Percentiles rank a stretch among this genome's conserved stretches.
Conservation (phyloP, 768 basidiomycete genomes). For the Postia placenta region DNA sequence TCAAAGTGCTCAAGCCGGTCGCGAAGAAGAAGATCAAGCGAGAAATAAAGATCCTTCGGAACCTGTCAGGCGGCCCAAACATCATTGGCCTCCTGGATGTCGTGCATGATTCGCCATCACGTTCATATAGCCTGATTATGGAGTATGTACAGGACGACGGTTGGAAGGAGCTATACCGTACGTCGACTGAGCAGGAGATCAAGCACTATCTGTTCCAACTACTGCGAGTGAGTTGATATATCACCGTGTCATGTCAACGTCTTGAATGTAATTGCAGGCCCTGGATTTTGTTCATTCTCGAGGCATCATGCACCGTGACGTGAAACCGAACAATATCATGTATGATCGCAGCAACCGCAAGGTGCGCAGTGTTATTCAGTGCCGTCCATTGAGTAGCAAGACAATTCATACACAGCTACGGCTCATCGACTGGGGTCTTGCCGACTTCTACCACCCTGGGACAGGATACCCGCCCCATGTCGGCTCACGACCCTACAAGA, state of each 20-base stretch:
- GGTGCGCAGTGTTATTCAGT: constrained; percentile 33
- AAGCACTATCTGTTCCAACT: constrained; percentile 95
- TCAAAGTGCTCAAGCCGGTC: constrained; percentile 97
- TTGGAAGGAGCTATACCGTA: constrained; percentile 91
- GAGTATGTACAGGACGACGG: constrained; percentile 97
- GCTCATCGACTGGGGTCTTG: constrained; percentile 97
- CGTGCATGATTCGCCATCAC: constrained; percentile 89
- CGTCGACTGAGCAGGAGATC: constrained; percentile 92
- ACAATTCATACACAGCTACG: constrained; percentile 56
- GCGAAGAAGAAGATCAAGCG: constrained; percentile 99
- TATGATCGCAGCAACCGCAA: constrained; percentile 95
- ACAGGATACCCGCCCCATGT: constrained; percentile 97
- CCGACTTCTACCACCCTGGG: constrained; percentile 97
- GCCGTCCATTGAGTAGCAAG: background rate
- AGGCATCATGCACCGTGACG: constrained; percentile 98
- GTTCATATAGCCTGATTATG: constrained; percentile 92
- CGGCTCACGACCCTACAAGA: constrained; percentile 96
- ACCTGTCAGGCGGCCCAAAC: constrained; percentile 93
- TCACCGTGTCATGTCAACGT: constrained; percentile 1
- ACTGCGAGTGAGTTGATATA: constrained; percentile 54
- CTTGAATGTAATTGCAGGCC: constrained; percentile 47
- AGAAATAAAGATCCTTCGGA: constrained; percentile 97
- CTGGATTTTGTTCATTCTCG: constrained; percentile 97
- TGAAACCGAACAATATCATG: constrained; percentile 99
- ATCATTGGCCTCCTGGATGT: constrained; percentile 90